phyloP scores from a whole-genome alignment of 805 yeast genomes.

The Lachancea sp. region DNA sequence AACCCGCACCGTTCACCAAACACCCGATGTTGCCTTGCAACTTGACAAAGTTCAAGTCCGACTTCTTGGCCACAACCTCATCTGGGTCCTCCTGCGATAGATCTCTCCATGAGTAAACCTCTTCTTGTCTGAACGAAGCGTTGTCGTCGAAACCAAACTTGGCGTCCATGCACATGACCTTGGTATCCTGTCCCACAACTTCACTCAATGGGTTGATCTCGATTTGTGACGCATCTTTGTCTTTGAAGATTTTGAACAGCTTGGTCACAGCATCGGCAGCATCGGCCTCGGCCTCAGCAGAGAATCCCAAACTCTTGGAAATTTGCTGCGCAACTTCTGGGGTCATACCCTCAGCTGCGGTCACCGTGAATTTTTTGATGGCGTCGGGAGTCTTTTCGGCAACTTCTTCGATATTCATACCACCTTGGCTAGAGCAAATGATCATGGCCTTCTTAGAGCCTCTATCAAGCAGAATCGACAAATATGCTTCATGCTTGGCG shows the following conservation, averaged over 20 bases:
- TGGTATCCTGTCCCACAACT: constrained; percentile 62
- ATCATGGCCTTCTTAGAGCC: constrained; percentile 82
- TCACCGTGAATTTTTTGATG: constrained; percentile 80
- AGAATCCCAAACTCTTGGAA: constrained; percentile 78
- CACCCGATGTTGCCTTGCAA: constrained; percentile 98
- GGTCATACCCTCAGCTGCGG: constrained; percentile 73
- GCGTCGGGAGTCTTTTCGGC: constrained; percentile 88
- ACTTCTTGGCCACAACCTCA: constrained; percentile 86
- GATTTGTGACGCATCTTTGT: constrained; percentile 94
- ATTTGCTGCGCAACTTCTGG: constrained; percentile 67
- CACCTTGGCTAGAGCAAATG: constrained; percentile 97
- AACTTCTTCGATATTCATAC: constrained; percentile 99
- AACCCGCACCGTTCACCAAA: constrained; percentile 98
- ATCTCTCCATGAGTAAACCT: constrained; percentile 95
- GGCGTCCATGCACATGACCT: constrained; percentile 97
- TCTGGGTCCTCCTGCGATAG: constrained; percentile 96
- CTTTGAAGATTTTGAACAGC: constrained; percentile 81
- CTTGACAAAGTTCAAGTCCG: constrained; percentile 92
- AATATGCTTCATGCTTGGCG: constrained; percentile 90
- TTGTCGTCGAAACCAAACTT: constrained; percentile 97
- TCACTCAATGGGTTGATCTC: constrained; percentile 98
- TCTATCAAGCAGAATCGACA: constrained; percentile 94
- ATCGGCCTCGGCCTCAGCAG: constrained; percentile 66
- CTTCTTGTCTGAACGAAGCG: constrained; percentile 90
- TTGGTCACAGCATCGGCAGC: constrained; percentile 84